These are phyloP conservation scores for Cyberlindnera xylosilytica DNA, from an alignment of 805 yeast species.

Conservation along the genomic window DNA sequence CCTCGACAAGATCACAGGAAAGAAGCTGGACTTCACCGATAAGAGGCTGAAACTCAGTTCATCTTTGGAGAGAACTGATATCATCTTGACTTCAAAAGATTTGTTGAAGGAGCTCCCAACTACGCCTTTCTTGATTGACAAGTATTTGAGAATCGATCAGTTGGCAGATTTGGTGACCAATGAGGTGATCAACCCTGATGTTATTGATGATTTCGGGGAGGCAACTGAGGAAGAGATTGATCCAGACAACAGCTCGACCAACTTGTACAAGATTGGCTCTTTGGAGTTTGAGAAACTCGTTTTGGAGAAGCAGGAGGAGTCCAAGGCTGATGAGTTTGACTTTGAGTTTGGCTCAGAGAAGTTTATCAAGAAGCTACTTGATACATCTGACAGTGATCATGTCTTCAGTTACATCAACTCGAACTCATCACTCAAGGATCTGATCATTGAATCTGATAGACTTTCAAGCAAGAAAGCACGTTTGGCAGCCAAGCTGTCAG, in stretches of 20 bases:
- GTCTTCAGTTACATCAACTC: conserved; percentile 23
- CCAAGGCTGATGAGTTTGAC: conserved; percentile 21
- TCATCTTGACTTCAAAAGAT: conserved; percentile 48
- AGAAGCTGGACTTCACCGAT: conserved; percentile 63
- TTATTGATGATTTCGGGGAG: conserved; percentile 22
- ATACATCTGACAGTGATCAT: conserved; percentile 23
- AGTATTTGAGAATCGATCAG: conserved; percentile 57
- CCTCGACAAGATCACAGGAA: conserved; percentile 66
- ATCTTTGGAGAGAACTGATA: conserved; percentile 53
- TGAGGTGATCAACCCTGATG: conserved; percentile 7
- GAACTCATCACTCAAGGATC: conserved; percentile 22
- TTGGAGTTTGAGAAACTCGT: conserved; percentile 33
- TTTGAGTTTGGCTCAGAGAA: conserved; percentile 60
- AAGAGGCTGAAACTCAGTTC: conserved; percentile 55
- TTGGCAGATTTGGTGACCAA: conserved; percentile 45
- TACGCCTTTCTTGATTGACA: conserved; percentile 67
- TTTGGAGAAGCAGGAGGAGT: conserved; percentile 30
- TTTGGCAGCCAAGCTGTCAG: conserved; percentile 22
- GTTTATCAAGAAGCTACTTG: conserved; percentile 44
- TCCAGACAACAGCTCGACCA: conserved; percentile 10
- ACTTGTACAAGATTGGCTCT: conserved; percentile 29
- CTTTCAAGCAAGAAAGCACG: conserved; percentile 21
- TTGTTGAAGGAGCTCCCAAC: conserved; percentile 59
- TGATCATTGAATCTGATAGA: conserved; percentile 23
- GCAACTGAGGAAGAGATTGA: conserved; percentile 4